Evolutionary conservation across 345 rosid species (phyloP).

Genomic region (Euphorbia pulcherrima): DNA sequence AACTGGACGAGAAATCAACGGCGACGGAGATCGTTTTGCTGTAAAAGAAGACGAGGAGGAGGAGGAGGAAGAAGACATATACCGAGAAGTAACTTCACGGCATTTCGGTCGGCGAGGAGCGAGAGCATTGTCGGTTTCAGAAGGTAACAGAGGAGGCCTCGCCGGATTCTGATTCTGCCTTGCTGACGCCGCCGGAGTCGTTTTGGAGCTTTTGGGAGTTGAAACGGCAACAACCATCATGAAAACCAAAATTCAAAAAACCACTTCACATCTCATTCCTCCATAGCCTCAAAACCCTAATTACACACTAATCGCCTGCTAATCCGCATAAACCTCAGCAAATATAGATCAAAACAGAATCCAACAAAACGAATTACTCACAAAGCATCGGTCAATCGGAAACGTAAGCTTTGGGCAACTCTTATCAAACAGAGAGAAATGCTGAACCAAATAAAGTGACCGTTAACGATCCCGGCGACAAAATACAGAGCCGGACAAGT

Average conservation of each 20-base stretch:
- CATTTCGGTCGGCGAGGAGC: constrained; percentile 57
- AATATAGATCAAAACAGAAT: neutral
- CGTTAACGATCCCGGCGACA: constrained; percentile 44
- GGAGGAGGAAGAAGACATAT: constrained; percentile 42
- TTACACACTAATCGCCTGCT: neutral
- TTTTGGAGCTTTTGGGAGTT: constrained; percentile 39
- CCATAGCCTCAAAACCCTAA: constrained; percentile 27
- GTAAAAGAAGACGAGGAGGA: constrained; percentile 36
- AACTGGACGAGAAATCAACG: constrained; percentile 43
- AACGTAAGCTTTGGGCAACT: neutral
- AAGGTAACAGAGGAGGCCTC: constrained; percentile 59
- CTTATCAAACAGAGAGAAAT: neutral
- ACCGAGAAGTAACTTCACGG: constrained; percentile 77
- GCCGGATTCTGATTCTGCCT: constrained; percentile 31
- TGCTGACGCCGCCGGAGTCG: constrained; percentile 17
- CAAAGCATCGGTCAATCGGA: neutral
- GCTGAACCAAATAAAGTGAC: constrained; percentile 32
- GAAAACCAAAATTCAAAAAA: constrained; percentile 11
- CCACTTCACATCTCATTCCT: constrained; percentile 33
- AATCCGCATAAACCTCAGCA: constrained; percentile 15
- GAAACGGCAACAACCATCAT: constrained; percentile 70
- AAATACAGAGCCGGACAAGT: neutral
- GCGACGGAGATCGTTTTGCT: constrained; percentile 56
- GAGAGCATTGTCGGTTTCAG: constrained; percentile 63
- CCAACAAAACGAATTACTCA: neutral